Base-by-base conservation (phyloP, 2,329 filamentous ascomycete genomes). In the Talaromyces funiculosus region DNA sequence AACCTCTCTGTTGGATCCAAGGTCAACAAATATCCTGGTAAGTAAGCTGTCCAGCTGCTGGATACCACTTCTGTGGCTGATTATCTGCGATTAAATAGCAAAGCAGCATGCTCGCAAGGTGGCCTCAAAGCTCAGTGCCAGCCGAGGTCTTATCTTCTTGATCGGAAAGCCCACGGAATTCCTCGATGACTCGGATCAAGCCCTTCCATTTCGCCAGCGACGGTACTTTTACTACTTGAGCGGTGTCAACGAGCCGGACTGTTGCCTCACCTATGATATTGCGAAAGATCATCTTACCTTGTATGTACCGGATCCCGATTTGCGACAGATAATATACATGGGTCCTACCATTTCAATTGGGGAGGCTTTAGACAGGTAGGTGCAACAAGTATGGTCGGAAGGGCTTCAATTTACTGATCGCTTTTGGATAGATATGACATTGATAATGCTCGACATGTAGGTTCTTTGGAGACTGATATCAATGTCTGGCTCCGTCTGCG, bases 251-350 rank as follows among this genome's bases (percentile, higher is more conserved):
- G 79, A 83, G 61, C 72, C 82, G 1, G 80, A 83, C 64, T 85
- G 82, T 66, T 75, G 79, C 60, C 66, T 86, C 42, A 83, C 80
- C 2, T 87, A 86, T 69, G 79, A 85, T 67, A 80, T 86, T 62
- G 72, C 73, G 33, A 75, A 76, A 10, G 88, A 92, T 70, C 75
- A 78, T 22, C 81, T 94, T 60, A 84, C 82, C 4, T 82, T 93
- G 29, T 94, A 88, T 82, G 85, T 93, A 53, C 89, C 89, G 2
- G 83, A 84, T 66, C 84, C 86, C 64, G 84, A 89, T 65, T 84
- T 77, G n/a, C 73, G 68, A 57, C 71, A 69, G 37, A 73, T 74
- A 22, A 73, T 78, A 57, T 77, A 74, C 73, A 76, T 74, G 70
- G 75, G 75, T 1, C 75, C 74, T 12, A 76, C 75, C 5, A 63